Evolutionary conservation across 805 yeast species (phyloP).

Genomic region (Wickerhamia fluorescens): DNA sequence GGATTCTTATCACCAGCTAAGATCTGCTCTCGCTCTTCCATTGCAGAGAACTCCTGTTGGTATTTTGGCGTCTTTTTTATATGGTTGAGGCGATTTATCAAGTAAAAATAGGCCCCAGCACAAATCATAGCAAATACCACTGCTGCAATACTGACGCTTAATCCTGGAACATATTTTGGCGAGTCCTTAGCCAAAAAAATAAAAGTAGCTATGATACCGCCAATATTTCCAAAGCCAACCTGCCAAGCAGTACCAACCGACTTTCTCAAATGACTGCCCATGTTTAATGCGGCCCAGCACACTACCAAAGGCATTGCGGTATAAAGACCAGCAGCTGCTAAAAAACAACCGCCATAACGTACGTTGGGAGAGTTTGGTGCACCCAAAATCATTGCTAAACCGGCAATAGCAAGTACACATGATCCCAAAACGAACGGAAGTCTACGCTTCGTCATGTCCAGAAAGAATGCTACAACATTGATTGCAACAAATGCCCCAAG

Average conservation of each 20-base stretch:
- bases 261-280: slow-evolving; percentile 56
- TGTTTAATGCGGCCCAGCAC: slow-evolving; percentile 60
- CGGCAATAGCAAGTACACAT: slow-evolving; percentile 36
- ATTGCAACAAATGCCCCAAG: slow-evolving; percentile 63
- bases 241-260: slow-evolving; percentile 54
- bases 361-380: slow-evolving; percentile 27
- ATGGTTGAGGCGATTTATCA: slow-evolving; percentile 13
- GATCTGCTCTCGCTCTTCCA: slow-evolving; percentile 23
- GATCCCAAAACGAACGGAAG: slow-evolving; percentile 39
- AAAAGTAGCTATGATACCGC: slow-evolving; percentile 61
- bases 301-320: slow-evolving; percentile 62
- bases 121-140: slow-evolving; percentile 34
- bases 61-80: slow-evolving; percentile 21
- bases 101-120: slow-evolving; percentile 25
- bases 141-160: slow-evolving; percentile 44
- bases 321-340: slow-evolving; percentile 52
- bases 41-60: slow-evolving; percentile 16
- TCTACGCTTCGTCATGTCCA: slow-evolving; percentile 45
- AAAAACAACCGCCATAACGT: slow-evolving; percentile 60
- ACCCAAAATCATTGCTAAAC: slow-evolving; percentile 51
- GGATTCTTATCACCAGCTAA: slow-evolving; percentile 34
- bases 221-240: slow-evolving; percentile 68
- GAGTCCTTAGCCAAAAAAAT: slow-evolving; percentile 48
- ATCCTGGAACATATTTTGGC: slow-evolving; percentile 53
- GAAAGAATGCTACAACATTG: slow-evolving; percentile 48